These are phyloP conservation scores for Dioscorea alata DNA, from an alignment of 106 monocot genomes.

Conservation along the genomic window DNA sequence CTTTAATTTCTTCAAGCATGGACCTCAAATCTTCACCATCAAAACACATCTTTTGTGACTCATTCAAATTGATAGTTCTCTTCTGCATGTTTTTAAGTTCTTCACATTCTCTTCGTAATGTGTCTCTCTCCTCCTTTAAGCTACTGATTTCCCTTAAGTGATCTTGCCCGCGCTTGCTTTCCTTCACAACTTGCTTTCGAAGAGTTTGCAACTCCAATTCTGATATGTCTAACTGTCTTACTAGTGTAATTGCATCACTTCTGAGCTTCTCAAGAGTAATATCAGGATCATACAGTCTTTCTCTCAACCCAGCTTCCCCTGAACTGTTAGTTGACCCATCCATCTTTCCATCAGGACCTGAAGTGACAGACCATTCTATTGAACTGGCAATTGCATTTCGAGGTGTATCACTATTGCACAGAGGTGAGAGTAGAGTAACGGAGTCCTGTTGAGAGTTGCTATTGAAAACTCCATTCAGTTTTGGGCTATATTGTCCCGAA, in stretches of 20 bases:
- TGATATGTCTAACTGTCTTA: slow-evolving; percentile 72
- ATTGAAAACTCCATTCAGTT: slow-evolving; percentile 26
- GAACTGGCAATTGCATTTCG: slow-evolving; percentile 29
- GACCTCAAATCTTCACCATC: slow-evolving; percentile 42
- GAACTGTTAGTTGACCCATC: slow-evolving; percentile 71
- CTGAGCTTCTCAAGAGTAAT: slow-evolving; percentile 49
- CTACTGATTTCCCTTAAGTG: slow-evolving; percentile 49
- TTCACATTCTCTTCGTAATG: slow-evolving; percentile 67
- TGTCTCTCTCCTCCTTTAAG: slow-evolving; percentile 72
- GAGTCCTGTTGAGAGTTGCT: neutral
- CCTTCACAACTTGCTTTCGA: slow-evolving; percentile 91
- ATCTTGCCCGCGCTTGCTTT: slow-evolving; percentile 67
- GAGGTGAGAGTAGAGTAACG: no score
- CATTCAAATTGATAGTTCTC: slow-evolving; percentile 13
- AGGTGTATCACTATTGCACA: neutral
- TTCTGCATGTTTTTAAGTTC: slow-evolving; percentile 49
- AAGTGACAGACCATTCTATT: slow-evolving; percentile 54
- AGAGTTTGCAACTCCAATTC: slow-evolving; percentile 91
- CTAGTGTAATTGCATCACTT: slow-evolving; percentile 43
- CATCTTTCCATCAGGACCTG: slow-evolving; percentile 46
- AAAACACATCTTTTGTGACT: slow-evolving; percentile 12
- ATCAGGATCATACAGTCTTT: slow-evolving; percentile 39
- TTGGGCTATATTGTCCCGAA: slow-evolving; percentile 58
- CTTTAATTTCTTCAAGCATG: slow-evolving; percentile 69
- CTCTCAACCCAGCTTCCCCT: slow-evolving; percentile 42